phyloP scores from a whole-genome alignment of 805 yeast species.

The Pichia thaimueangensis region DNA sequence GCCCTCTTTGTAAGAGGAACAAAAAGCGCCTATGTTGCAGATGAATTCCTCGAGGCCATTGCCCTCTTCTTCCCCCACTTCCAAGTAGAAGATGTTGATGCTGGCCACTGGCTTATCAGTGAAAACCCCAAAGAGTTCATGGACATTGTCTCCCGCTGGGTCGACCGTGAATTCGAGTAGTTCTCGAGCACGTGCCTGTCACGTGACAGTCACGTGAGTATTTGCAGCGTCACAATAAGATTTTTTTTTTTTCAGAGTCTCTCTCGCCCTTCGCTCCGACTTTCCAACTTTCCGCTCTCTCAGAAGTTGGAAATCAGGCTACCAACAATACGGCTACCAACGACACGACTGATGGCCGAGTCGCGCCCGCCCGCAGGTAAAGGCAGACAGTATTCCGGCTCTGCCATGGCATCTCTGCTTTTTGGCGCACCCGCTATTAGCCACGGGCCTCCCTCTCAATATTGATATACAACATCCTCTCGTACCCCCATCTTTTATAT shows the following conservation, averaged over 20 bases:
- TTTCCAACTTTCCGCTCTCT: background rate
- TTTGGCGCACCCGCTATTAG: too few species aligned
- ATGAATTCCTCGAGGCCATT: constrained; percentile 67
- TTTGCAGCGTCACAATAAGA: too few species aligned
- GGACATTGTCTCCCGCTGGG: constrained; percentile 36
- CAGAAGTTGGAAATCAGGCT: too few species aligned
- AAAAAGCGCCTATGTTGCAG: constrained; percentile 70
- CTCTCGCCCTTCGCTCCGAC: too few species aligned
- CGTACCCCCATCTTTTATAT: too few species aligned
- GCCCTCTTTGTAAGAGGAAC: constrained; percentile 76
- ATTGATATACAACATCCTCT: too few species aligned
- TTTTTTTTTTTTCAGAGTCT: too few species aligned
- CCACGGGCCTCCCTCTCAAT: too few species aligned
- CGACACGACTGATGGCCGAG: background rate
- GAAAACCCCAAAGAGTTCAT: constrained; percentile 80
- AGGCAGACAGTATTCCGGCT: background rate
- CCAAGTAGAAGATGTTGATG: constrained; percentile 63
- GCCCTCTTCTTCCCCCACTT: constrained; percentile 76
- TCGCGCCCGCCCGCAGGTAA: constrained; percentile 3
- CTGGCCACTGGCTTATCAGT: constrained; percentile 91
- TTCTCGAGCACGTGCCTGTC: too few species aligned
- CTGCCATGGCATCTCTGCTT: too few species aligned
- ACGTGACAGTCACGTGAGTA: too few species aligned
- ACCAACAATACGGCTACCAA: background rate
- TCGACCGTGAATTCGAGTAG: background rate